phyloP scores from a whole-genome alignment of 2,329 filamentous ascomycete species.

The Hypoxylon sp. region DNA sequence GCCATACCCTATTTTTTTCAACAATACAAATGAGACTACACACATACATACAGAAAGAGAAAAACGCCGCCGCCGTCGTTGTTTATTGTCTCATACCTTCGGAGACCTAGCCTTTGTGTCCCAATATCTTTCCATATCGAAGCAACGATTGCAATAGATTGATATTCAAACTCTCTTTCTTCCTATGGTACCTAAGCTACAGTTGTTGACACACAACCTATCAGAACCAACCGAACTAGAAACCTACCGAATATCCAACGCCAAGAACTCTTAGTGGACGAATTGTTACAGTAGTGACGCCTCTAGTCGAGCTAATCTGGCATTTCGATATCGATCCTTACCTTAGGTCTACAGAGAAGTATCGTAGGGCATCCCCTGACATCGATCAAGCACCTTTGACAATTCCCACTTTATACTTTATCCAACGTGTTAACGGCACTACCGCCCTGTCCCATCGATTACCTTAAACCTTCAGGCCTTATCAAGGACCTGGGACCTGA shows the following conservation, averaged over 20 bases:
- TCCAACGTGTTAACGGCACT: background rate
- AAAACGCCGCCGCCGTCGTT: too few species aligned
- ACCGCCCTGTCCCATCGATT: constrained; percentile 8
- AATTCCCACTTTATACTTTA: constrained; percentile 5
- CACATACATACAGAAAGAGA: too few species aligned
- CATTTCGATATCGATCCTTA: constrained; percentile 16
- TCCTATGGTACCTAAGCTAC: too few species aligned
- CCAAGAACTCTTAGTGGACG: constrained; percentile 31
- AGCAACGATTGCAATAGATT: constrained; percentile 13
- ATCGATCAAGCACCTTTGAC: constrained; percentile 5
- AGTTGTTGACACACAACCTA: background rate
- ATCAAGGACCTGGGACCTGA: constrained; percentile 12
- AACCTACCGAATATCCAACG: constrained; percentile 22
- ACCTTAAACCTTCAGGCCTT: constrained; percentile 5
- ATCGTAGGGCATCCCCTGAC: constrained; percentile 19
- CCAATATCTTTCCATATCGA: background rate
- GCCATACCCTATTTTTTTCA: constrained; percentile 19
- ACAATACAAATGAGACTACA: too few species aligned
- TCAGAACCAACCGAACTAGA: background rate
- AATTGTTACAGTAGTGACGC: constrained; percentile 15
- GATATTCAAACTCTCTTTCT: constrained; percentile 6
- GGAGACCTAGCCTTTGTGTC: background rate
- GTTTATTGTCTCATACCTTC: background rate
- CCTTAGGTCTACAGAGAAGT: constrained; percentile 7
- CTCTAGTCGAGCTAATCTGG: constrained; percentile 12